Percentiles rank a stretch among this genome's conserved stretches.
Evolutionary conservation across 192 early-diverging fungal genomes (phyloP).

Genomic region (Umbelopsis isabellina): DNA sequence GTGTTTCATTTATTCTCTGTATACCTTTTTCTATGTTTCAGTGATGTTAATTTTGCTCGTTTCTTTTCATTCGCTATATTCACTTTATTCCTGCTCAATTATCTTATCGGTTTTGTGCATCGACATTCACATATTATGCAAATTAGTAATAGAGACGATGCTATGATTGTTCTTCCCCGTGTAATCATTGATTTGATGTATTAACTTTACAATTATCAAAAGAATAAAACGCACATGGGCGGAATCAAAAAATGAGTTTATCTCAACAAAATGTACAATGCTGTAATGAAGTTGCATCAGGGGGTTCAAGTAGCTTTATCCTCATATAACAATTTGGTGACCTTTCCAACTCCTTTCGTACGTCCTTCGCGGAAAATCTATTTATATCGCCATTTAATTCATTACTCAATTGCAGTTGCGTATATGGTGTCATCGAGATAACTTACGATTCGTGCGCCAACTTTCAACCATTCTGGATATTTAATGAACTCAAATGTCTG

Average conservation of each 20-base stretch:
- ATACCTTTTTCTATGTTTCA: constrained; percentile 17
- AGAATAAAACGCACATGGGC: no score
- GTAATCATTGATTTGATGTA: no score
- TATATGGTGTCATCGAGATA: constrained; percentile 38
- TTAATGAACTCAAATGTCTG: constrained; percentile 74
- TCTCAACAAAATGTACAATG: no score
- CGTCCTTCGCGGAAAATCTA: constrained; percentile 79
- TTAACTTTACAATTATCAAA: no score
- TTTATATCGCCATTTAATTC: background rate
- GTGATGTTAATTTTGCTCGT: background rate
- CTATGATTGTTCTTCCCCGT: no score
- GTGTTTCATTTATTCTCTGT: constrained; percentile 7
- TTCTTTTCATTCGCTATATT: background rate
- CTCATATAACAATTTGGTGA: constrained; percentile 54
- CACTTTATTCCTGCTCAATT: no score
- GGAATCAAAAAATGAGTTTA: no score
- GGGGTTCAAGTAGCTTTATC: background rate
- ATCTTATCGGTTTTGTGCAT: no score
- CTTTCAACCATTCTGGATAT: constrained; percentile 70
- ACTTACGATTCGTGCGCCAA: constrained; percentile 60
- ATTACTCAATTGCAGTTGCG: background rate
- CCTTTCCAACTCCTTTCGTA: constrained; percentile 91
- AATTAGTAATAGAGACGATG: no score
- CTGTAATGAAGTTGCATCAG: no score
- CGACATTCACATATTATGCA: no score